Evolutionary conservation across 331 rosid species (phyloP), one percentile per base, ranked within the genome.

Genomic region (Telfairia occidentalis): DNA sequence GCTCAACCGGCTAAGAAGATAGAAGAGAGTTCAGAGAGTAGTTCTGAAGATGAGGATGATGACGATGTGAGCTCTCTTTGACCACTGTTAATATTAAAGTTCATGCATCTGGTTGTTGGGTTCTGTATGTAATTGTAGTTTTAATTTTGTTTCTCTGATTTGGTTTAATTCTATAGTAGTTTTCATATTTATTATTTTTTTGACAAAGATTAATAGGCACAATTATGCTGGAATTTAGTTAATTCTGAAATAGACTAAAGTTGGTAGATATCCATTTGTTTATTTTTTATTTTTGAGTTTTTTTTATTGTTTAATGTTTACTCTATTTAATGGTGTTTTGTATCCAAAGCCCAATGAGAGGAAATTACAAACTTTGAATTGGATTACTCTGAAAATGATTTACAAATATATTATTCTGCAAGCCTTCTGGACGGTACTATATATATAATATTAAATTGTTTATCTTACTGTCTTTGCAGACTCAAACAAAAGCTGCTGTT

Each of bases 381-480:
- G 0, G 60, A 15, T n/a, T 26, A 10, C 29, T 5, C 7, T 23
- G 11, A 24, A 11, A 13, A 72, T 1, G 59, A 35, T 64, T 42
- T 3, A 11, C 16, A 15, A 9, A 24, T 12, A 35, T 19, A 5
- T 55, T 15, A 55, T 32, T 18, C 28, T 6, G 13, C 18, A 61
- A n/a, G 35, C 1, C 26, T 21, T 57, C 9, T 58, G 16, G 8
- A 28, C 9, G 3, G 0, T 50, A 11, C 37, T 58, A 11, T 5
- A 58, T 15, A 5, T 54, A 6, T n/a, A 5, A 26, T 3, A 55
- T 2, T 16, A 48, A 7, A 3, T 0, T 13, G 2, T 16, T 7
- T 49, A 18, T 19, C 11, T 50, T 5, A 7, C 26, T 9, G 37
- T 30, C 59, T 65, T 38, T 45, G 16, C 55, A 86, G 87, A 80